phyloP scores from a whole-genome alignment of 306 rosid species.

The Astragalus glycyphyllos region DNA sequence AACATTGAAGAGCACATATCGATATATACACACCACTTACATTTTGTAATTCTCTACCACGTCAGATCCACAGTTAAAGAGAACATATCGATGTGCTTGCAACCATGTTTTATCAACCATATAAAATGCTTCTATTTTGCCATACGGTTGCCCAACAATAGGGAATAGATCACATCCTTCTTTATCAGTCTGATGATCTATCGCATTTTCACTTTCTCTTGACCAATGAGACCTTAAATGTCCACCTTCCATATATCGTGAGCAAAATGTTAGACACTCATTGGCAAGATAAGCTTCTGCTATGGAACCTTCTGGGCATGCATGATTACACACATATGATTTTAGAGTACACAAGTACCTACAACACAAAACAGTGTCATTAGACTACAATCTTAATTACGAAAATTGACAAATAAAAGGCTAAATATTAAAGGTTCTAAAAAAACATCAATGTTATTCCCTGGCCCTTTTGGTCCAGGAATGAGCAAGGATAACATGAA shows the following conservation, averaged over 20 bases:
- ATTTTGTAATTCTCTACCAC: not conserved
- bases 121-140: not conserved
- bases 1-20: too few species aligned
- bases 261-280: constrained; percentile 6
- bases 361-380: not conserved
- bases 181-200: not conserved
- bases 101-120: constrained; percentile 9
- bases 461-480: not conserved
- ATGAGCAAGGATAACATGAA: not conserved
- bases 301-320: not conserved
- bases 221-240: not conserved
- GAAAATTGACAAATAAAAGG: too few species aligned
- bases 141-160: too few species aligned
- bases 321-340: not conserved
- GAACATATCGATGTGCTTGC: constrained; percentile 4
- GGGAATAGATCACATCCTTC: not conserved
- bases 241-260: not conserved
- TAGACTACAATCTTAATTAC: too few species aligned
- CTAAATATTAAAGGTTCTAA: constrained; percentile 2
- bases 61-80: not conserved
- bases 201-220: not conserved
- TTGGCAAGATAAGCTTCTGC: not conserved
- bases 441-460: not conserved
- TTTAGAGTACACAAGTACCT: not conserved
- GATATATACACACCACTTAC: too few species aligned